Evolutionary conservation across 805 yeast species (phyloP), one percentile per base, ranked within the genome.

Genomic region (Nakazawaea laoshanensis): DNA sequence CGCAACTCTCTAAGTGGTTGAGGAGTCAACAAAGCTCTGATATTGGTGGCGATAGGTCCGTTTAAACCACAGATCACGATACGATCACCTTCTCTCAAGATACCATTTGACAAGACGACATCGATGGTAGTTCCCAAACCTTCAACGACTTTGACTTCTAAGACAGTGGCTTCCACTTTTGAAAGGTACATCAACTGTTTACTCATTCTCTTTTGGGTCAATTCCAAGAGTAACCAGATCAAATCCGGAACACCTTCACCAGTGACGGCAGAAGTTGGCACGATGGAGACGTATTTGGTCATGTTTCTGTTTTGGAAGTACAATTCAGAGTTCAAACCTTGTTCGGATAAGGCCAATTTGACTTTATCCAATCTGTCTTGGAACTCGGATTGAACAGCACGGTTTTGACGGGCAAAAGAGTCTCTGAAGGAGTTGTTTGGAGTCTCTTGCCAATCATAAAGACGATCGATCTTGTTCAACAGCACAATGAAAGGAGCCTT

Each of bases 171-270:
- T 62, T 88, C 97, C 39, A 92, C 78, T 55, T 81, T 76, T 22
- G 96, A 78, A 44, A 92, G 67, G 67, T 92, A 92, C 89, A 85
- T 89, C 64, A 92, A 78, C 68, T 89, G 96, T 60, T 88, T 88
- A 44, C 96, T 84, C 99, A 92, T 92, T 67, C 98, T 82, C 77
- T 85, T 83, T 65, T 92, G 97, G 11, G 98, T 92, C 50, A 92
- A 74, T 61, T 92, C 97, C 49, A 92, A 71, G 53, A 92, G 67
- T 59, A 92, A 72, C 89, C 96, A 87, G 53, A 92, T 74, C 65
- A 92, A 71, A 75, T 92, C 99, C 32, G 99, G 98, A 48, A 92
- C 94, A 83, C 99, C 99, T 65, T 92, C 99, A 59, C 99, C 99
- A 10, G 96, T 88, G 28, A 88, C 94, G 36, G 99, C 99, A 42